Conservation (phyloP, 495 filamentous ascomycete genomes). For the Bathelium albidoporum region DNA sequence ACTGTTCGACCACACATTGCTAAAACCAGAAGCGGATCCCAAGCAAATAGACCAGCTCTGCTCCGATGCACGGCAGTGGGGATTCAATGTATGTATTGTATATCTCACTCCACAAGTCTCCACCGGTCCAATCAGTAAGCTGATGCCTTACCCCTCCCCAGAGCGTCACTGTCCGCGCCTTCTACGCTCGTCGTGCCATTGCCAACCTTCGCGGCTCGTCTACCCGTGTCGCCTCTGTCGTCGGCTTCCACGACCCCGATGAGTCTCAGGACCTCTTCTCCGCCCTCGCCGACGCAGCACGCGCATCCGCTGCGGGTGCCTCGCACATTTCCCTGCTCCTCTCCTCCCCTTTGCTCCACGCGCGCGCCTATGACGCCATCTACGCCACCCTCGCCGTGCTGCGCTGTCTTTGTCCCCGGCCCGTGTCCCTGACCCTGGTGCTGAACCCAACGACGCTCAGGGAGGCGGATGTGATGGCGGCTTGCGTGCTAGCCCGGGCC, state of each 20-base stretch:
- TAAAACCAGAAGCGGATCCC: constrained; percentile 43
- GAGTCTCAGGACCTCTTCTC: background rate
- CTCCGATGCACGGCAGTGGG: constrained; percentile 46
- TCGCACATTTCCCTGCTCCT: constrained; percentile 62
- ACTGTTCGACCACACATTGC: constrained; percentile 56
- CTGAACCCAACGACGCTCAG: constrained; percentile 53
- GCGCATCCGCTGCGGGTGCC: constrained; percentile 48
- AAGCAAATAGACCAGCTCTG: constrained; percentile 51
- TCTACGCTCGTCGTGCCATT: constrained; percentile 43
- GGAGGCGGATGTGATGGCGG: constrained; percentile 48
- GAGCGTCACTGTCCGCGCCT: constrained; percentile 49
- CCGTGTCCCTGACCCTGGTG: constrained; percentile 51
- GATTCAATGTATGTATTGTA: constrained; percentile 43
- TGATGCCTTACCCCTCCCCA: constrained; percentile 3
- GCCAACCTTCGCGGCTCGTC: constrained; percentile 41
- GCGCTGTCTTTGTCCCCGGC: constrained; percentile 39
- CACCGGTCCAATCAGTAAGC: background rate
- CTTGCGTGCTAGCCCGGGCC: constrained; percentile 43
- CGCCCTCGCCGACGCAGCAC: constrained; percentile 37
- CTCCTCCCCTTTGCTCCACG: constrained; percentile 45
- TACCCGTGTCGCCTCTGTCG: constrained; percentile 50
- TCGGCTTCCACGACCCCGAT: constrained; percentile 59
- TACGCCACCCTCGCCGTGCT: constrained; percentile 51
- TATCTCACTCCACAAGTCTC: background rate
- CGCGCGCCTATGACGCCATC: constrained; percentile 38